Conservation (phyloP, 345 rosid species). For the Populus nigra region DNA sequence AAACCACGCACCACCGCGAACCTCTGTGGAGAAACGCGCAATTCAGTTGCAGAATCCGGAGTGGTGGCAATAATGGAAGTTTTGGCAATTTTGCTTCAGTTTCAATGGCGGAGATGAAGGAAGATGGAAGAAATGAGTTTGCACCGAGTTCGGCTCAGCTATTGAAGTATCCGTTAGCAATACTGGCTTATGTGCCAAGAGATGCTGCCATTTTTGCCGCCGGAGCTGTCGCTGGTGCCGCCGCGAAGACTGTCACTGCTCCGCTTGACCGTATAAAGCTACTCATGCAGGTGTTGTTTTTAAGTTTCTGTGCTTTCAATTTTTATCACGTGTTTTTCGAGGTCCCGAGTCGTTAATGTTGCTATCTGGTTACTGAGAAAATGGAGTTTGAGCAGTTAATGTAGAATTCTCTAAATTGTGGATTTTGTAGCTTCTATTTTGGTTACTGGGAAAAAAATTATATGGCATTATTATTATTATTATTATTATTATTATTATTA, state of each 20-base stretch:
- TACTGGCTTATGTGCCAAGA: conserved; percentile 59
- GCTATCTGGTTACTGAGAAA: conserved; percentile 2
- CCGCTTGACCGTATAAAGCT: conserved; percentile 96
- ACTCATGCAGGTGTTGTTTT: conserved; percentile 78
- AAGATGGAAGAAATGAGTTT: conserved; percentile 43
- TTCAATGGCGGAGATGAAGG: conserved; percentile 46
- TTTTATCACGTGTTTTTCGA: neutral
- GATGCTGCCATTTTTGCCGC: conserved; percentile 82
- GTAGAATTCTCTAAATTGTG: neutral
- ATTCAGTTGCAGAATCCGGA: conserved; percentile 5
- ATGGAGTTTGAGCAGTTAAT: neutral
- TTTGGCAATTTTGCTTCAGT: conserved; percentile 54
- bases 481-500: neutral
- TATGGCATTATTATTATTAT: too few relatives aligned
- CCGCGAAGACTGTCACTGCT: conserved; percentile 90
- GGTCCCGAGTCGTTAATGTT: neutral
- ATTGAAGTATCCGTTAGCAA: conserved; percentile 66
- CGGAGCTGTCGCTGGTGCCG: conserved; percentile 93
- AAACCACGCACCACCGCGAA: conserved; percentile 18
- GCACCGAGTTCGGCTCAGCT: conserved; percentile 67
- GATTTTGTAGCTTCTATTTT: too few relatives aligned
- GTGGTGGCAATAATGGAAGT: conserved; percentile 18
- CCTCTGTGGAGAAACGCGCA: conserved; percentile 28
- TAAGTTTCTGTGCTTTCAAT: neutral
- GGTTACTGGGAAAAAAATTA: too few relatives aligned